Conservation (phyloP, 176 grass and related monocot species). For the Triticum aestivum region IWGSC_CS_RefSeq_v2.1 NC_057794.1:580130089-580130588, state of each 20-base stretch:
- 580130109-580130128: not conserved
- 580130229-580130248: conserved; percentile 35
- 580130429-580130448: conserved; percentile 70
- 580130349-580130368: conserved; percentile 17
- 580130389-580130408: conserved; percentile 65
- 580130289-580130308: not conserved
- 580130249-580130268: conserved; percentile 39
- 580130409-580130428: conserved; percentile 55
- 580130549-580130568: conserved; percentile 38
- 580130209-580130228: conserved; percentile 83
- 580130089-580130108: conserved; percentile 59
- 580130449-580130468: conserved; percentile 78
- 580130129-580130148: not conserved
- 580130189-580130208: conserved; percentile 77
- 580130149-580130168: conserved; percentile 34
- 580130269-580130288: conserved; percentile 54
- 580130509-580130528: not conserved
- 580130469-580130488: conserved; percentile 30
- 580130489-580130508: conserved; percentile 19
- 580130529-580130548: not conserved
- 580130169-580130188: conserved; percentile 64
- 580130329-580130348: not conserved
- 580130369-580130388: conserved; percentile 71
- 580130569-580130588: conserved; percentile 55
- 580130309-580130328: not conserved